Evolutionary conservation across 1,284 basidiomycete genomes (phyloP).

Genomic region (Ganoderma sinense): DNA sequence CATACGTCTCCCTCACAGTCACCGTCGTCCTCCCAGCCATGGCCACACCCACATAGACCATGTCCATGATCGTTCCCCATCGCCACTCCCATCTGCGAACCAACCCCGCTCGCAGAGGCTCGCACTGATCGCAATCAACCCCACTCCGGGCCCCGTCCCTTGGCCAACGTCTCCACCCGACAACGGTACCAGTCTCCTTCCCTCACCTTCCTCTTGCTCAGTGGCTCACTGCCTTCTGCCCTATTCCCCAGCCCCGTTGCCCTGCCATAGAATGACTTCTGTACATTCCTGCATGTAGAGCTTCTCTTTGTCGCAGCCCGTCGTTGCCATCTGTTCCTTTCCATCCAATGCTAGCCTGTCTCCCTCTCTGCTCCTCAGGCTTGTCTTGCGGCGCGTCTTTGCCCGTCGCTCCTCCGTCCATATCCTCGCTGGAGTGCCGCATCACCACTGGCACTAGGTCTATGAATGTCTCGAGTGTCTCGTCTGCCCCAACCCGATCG

Average conservation of each 20-base stretch:
- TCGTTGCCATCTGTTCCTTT: not conserved
- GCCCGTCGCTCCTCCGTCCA: not conserved
- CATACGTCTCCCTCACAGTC: too few species aligned
- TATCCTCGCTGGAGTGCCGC: not conserved
- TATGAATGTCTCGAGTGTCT: not conserved
- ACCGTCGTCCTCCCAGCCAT: too few species aligned
- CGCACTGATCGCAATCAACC: too few species aligned
- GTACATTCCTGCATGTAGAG: not conserved
- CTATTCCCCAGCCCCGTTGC: not conserved
- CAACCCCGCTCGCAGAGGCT: too few species aligned
- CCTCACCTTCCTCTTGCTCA: not conserved
- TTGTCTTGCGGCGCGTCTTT: not conserved
- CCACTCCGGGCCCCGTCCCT: too few species aligned
- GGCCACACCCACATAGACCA: too few species aligned
- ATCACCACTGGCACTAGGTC: not conserved
- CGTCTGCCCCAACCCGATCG: not conserved
- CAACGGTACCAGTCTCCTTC: not conserved
- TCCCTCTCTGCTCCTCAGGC: not conserved
- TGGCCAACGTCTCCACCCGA: too few species aligned
- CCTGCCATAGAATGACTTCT: not conserved
- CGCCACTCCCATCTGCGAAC: too few species aligned
- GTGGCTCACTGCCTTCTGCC: not conserved
- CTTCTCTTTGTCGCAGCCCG: not conserved
- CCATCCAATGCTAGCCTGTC: not conserved
- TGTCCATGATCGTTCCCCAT: too few species aligned